phyloP scores from a whole-genome alignment of 306 rosid genomes.

The Fragaria vesca region DNA sequence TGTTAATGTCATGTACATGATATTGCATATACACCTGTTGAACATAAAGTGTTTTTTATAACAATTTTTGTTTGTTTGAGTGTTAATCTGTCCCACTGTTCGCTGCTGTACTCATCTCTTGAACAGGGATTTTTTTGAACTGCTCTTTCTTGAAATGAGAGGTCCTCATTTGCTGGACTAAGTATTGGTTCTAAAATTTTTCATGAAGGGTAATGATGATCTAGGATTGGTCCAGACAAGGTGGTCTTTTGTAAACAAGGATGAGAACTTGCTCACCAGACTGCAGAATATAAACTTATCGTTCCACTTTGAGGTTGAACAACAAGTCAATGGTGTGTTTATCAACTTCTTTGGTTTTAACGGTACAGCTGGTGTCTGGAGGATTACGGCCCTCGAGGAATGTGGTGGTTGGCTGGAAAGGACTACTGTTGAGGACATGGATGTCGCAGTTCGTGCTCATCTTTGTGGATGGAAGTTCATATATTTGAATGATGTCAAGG shows the following conservation, averaged over 20 bases:
- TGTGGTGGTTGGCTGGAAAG: conserved; percentile 99
- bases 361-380: conserved; percentile 99
- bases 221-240: conserved; percentile 92
- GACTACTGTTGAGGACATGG: conserved; percentile 99
- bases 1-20: neutral
- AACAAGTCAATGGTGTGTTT: conserved; percentile 89
- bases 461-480: conserved; percentile 98
- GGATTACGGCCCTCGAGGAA: conserved; percentile 92
- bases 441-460: conserved; percentile 98
- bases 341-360: conserved; percentile 94
- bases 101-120: neutral
- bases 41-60: neutral
- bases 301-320: conserved; percentile 98
- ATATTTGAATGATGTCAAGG: conserved; percentile 92
- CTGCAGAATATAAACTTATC: conserved; percentile 89
- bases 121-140: neutral
- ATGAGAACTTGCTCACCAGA: conserved; percentile 95
- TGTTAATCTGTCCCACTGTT: neutral
- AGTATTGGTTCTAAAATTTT: conserved; percentile 7
- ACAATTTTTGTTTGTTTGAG: neutral
- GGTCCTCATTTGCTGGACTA: neutral
- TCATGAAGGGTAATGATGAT: conserved; percentile 83
- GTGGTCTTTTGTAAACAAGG: conserved; percentile 98
- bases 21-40: neutral
- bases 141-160: neutral